phyloP scores from a whole-genome alignment of 352 stramenopile species.

The Blastocystis sp. region DNA sequence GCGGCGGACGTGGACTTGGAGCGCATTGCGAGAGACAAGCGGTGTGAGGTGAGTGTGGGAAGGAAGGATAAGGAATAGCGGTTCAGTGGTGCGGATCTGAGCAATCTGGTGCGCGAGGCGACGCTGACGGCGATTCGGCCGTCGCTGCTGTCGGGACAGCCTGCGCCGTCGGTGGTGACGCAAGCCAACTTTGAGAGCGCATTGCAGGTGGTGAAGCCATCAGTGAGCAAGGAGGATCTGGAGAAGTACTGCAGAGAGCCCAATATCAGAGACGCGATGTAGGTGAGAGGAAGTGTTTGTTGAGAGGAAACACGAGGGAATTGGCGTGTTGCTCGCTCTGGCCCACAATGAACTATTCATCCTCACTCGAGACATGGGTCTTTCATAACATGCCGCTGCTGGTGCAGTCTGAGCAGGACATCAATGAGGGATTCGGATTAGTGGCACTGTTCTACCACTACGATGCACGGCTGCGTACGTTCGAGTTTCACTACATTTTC shows the following conservation, averaged over 20 bases:
- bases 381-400: slow-evolving; percentile 27
- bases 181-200: slow-evolving; percentile 71
- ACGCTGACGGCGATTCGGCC: slow-evolving; percentile 86
- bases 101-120: slow-evolving; percentile 90
- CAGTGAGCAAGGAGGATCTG: slow-evolving; percentile 68
- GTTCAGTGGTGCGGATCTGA: slow-evolving; percentile 94
- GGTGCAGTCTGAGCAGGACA: slow-evolving; percentile 38
- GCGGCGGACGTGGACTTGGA: slow-evolving; percentile 82
- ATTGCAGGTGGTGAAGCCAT: slow-evolving; percentile 70
- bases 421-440: slow-evolving; percentile 42
- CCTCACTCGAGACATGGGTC: slow-evolving; percentile 8
- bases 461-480: neutral
- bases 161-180: slow-evolving; percentile 62
- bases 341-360: slow-evolving; percentile 44
- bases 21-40: slow-evolving; percentile 82
- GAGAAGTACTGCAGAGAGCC: slow-evolving; percentile 51
- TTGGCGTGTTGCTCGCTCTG: neutral
- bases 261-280: slow-evolving; percentile 37
- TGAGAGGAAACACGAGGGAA: slow-evolving; percentile 3
- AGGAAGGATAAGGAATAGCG: slow-evolving; percentile 71
- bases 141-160: slow-evolving; percentile 13
- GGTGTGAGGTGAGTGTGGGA: slow-evolving; percentile 76
- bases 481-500: slow-evolving; percentile 67
- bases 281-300: slow-evolving; percentile 1
- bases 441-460: slow-evolving; percentile 60